These are phyloP conservation scores for Saprolegnia diclina DNA, from an alignment of 352 stramenopile species.

Conservation along the genomic window DNA sequence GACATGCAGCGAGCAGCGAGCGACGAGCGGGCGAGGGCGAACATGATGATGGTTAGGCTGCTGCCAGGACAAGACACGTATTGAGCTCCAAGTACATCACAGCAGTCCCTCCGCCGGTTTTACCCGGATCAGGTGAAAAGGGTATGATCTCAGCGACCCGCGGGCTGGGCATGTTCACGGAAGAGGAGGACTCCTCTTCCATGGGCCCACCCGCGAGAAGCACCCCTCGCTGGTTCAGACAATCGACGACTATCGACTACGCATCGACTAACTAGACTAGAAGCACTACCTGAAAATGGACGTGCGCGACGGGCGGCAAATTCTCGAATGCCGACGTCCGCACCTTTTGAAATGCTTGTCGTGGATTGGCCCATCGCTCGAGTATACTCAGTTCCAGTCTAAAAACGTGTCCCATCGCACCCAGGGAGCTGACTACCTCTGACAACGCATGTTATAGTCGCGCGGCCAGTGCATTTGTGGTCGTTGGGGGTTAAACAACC, in stretches of 20 bases:
- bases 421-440: neutral
- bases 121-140: slow-evolving; percentile 61
- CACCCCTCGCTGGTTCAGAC: slow-evolving; percentile 47
- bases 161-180: slow-evolving; percentile 40
- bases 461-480: neutral
- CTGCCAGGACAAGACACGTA: neutral
- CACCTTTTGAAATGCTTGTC: neutral
- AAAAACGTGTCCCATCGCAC: neutral
- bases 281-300: neutral
- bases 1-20: slow-evolving; percentile 35
- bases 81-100: slow-evolving; percentile 29
- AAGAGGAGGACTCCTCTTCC: neutral
- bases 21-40: slow-evolving; percentile 36
- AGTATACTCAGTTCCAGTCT: neutral
- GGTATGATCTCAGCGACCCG: slow-evolving; percentile 60
- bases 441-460: neutral
- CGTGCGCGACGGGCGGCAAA: neutral
- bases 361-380: neutral
- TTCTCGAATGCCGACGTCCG: neutral
- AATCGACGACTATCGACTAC: neutral
- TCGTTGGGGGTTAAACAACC: neutral
- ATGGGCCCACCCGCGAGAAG: slow-evolving; percentile 32
- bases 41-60: slow-evolving; percentile 36
- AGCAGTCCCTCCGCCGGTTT: slow-evolving; percentile 61
- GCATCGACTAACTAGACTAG: too few species aligned